Conservation (phyloP, 1,284 basidiomycete species). For the Chondrostereum purpureum region DNA sequence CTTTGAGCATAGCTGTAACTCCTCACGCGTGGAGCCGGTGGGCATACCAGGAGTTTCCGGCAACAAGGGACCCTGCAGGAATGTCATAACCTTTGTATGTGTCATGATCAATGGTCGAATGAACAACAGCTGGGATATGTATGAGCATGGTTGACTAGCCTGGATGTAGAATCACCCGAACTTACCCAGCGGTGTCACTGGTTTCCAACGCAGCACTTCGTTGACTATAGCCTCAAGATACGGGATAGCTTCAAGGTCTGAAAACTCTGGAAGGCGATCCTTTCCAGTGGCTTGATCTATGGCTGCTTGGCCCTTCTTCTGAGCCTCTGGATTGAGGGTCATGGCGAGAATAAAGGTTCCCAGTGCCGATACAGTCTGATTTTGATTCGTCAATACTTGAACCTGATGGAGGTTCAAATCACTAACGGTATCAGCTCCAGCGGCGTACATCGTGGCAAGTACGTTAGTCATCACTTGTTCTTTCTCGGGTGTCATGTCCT, state of each 20-base stretch:
- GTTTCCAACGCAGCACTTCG: constrained; percentile 9
- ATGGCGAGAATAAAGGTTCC: constrained; percentile 9
- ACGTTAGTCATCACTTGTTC: constrained; percentile 3
- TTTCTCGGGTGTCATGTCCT: not conserved
- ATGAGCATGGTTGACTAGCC: too few species aligned
- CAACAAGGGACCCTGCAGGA: constrained; percentile 5
- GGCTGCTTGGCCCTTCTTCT: constrained; percentile 14
- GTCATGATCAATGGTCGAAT: not conserved
- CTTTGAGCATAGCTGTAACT: too few species aligned
- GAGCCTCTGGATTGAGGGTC: constrained; percentile 11
- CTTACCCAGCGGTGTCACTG: constrained; percentile 5
- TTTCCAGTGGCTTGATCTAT: constrained; percentile 13
- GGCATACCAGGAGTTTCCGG: constrained; percentile 4
- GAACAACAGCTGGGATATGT: not conserved
- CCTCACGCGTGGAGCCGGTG: too few species aligned
- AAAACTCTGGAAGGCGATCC: constrained; percentile 14
- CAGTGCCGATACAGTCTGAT: constrained; percentile 3
- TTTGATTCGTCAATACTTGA: not conserved
- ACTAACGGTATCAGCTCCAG: constrained; percentile 9
- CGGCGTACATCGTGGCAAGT: constrained; percentile 8
- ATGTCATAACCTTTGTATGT: constrained; percentile 5
- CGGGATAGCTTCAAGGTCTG: constrained; percentile 7
- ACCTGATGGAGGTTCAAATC: not conserved
- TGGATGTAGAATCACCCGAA: too few species aligned
- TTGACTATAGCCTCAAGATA: constrained; percentile 10